Evolutionary conservation across 345 rosid species (phyloP).

Genomic region (Alliaria petiolata): DNA sequence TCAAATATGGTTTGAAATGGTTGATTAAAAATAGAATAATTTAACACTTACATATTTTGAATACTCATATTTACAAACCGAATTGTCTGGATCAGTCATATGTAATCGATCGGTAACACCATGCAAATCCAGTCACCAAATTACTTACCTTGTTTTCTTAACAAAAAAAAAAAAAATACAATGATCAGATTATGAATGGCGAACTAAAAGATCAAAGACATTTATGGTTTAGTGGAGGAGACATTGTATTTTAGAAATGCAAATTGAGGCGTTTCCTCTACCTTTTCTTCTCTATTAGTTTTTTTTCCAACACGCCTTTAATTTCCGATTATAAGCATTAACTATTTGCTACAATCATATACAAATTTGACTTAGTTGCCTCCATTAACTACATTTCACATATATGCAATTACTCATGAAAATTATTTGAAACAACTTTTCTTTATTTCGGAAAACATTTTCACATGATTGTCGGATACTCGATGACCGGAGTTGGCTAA

Average conservation of each 20-base stretch:
- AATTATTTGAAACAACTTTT: constrained; percentile 2
- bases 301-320: neutral
- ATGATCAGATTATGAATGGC: neutral
- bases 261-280: neutral
- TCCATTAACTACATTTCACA: constrained; percentile 2
- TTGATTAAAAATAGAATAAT: neutral
- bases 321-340: neutral
- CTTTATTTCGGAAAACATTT: neutral
- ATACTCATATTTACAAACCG: neutral
- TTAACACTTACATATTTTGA: neutral
- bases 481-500: neutral
- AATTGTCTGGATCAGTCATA: neutral
- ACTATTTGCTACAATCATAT: neutral
- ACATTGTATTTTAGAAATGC: constrained; percentile 1
- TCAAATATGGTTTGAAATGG: neutral
- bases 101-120: too few species aligned
- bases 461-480: constrained; percentile 8
- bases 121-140: too few species aligned
- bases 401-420: constrained; percentile 1
- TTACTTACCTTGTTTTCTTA: neutral
- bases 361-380: neutral
- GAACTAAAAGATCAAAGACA: neutral
- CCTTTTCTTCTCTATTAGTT: too few species aligned
- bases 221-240: constrained; percentile 3
- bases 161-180: neutral